Base-by-base conservation (phyloP, 768 basidiomycete genomes). In the Dacryopinax primogenitus region DNA sequence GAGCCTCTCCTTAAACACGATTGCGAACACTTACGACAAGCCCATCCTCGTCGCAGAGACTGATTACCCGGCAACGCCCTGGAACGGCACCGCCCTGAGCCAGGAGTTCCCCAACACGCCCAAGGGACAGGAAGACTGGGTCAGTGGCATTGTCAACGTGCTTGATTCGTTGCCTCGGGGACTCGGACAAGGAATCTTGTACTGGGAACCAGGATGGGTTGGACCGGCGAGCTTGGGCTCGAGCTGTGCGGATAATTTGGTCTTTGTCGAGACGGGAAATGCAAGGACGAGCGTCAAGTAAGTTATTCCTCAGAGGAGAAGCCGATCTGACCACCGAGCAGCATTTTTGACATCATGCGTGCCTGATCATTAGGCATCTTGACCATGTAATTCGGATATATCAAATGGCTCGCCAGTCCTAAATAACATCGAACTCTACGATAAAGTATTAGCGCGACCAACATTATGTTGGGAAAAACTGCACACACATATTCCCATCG, bases 171-270 rank as follows among this genome's bases (percentile, higher is more conserved):
- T 85, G 16, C 73, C 76, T 1, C 67, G 68, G 1, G 72, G 74
- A 9, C 64, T 64, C 32, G 74, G 73, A 3, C 75, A 81, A n/a
- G 80, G 81, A 11, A 35, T 65, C 33, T 36, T 81, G n/a, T 85
- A 85, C 70, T 86, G 84, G 84, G 84, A 86, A 68, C 84, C 84
- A 23, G 83, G 77, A 51, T 86, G 84, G 84, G 76, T 85, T 61
- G 83, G 82, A 1, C 83, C 78, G 66, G 83, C 82, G 15, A 76
- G 72, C 63, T 65, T 75, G 30, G 75, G 73, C 7, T 74, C 73
- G 16, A 63, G 66, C 1, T 74, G 73, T 62, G 69, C 72, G 12
- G 72, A 58, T 21, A 58, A 58, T 30, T 30, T 58, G 51, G 51
- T 58, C 26, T 58, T 58, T 58, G 51, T 28, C 18, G 51, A 58